Percentiles rank a stretch among this genome's conserved stretches.
Evolutionary conservation across 2,329 filamentous ascomycete genomes (phyloP).

Genomic region (Hypoxylon sp.): DNA sequence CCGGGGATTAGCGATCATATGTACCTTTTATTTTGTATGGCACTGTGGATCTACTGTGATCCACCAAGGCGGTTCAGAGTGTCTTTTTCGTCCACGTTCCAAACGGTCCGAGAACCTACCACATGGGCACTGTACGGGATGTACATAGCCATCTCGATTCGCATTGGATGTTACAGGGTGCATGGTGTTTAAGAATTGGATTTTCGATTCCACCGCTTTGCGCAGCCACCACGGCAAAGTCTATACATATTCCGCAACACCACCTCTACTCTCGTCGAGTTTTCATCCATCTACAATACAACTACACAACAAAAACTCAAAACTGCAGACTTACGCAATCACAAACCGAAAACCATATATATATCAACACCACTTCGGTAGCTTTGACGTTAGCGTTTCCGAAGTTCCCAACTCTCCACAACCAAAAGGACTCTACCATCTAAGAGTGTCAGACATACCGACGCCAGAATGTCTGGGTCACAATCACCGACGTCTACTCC

Average conservation of each 20-base stretch:
- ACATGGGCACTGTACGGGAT: neutral
- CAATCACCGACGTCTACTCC: constrained; percentile 49
- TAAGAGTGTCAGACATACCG: constrained; percentile 15
- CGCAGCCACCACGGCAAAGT: constrained; percentile 38
- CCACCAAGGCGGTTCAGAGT: constrained; percentile 38
- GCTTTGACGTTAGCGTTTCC: constrained; percentile 20
- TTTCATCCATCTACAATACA: constrained; percentile 30
- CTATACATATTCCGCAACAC: constrained; percentile 41
- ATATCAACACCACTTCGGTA: constrained; percentile 6
- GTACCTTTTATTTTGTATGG: constrained; percentile 24
- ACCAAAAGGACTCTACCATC: neutral
- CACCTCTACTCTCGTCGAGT: constrained; percentile 26
- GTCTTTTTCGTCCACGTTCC: constrained; percentile 22
- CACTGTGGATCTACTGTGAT: constrained; percentile 16
- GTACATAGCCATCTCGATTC: constrained; percentile 7
- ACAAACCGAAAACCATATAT: constrained; percentile 14
- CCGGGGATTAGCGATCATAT: neutral
- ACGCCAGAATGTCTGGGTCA: constrained; percentile 49
- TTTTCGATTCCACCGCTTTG: constrained; percentile 36
- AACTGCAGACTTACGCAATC: constrained; percentile 1
- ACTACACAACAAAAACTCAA: constrained; percentile 15
- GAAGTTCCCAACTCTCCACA: constrained; percentile 3
- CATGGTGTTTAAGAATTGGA: constrained; percentile 17
- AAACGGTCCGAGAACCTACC: constrained; percentile 35
- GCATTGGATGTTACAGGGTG: constrained; percentile 17